A percentile compares a stretch with the other conserved stretches of the same genome.
These are phyloP conservation scores for Allodekkera sacchari DNA, from an alignment of 805 yeast genomes.

Conservation along the genomic window DNA sequence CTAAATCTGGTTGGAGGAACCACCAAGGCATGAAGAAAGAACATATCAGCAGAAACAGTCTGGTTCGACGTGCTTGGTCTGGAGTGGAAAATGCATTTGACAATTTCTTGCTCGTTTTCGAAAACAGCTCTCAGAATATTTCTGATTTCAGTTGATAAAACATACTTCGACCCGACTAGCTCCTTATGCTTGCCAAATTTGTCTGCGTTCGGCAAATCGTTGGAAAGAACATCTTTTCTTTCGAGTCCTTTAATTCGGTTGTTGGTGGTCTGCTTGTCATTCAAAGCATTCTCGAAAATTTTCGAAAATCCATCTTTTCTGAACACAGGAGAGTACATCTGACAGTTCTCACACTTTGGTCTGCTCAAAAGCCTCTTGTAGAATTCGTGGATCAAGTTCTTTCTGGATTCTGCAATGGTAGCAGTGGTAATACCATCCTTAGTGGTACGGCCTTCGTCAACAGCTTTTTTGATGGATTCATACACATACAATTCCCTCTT, in stretches of 20 bases:
- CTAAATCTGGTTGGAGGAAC: conserved; percentile 98
- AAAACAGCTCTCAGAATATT: conserved; percentile 72
- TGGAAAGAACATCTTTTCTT: conserved; percentile 61
- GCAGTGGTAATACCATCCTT: conserved; percentile 71
- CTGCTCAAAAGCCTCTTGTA: conserved; percentile 66
- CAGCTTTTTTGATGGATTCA: conserved; percentile 60
- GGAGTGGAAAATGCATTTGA: conserved; percentile 73
- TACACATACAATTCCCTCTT: conserved; percentile 66
- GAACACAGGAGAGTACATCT: conserved; percentile 88
- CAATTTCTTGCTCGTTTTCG: conserved; percentile 57
- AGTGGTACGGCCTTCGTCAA: conserved; percentile 67
- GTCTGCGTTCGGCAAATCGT: conserved; percentile 13
- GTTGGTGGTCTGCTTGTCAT: conserved; percentile 71
- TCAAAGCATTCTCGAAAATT: conserved; percentile 80
- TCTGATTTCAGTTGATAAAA: conserved; percentile 80
- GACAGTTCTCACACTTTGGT: conserved; percentile 92
- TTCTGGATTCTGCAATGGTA: conserved; percentile 81
- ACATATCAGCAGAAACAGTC: conserved; percentile 63
- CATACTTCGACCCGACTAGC: conserved; percentile 72
- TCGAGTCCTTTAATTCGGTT: conserved; percentile 75
- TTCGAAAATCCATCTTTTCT: conserved; percentile 93
- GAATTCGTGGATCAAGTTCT: conserved; percentile 58
- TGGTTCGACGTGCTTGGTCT: conserved; percentile 47
- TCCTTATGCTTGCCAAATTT: conserved; percentile 32
- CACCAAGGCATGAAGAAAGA: conserved; percentile 78